Evolutionary conservation across 2,329 filamentous ascomycete genomes (phyloP).

Genomic region (Ophiostoma pallidulum): DNA sequence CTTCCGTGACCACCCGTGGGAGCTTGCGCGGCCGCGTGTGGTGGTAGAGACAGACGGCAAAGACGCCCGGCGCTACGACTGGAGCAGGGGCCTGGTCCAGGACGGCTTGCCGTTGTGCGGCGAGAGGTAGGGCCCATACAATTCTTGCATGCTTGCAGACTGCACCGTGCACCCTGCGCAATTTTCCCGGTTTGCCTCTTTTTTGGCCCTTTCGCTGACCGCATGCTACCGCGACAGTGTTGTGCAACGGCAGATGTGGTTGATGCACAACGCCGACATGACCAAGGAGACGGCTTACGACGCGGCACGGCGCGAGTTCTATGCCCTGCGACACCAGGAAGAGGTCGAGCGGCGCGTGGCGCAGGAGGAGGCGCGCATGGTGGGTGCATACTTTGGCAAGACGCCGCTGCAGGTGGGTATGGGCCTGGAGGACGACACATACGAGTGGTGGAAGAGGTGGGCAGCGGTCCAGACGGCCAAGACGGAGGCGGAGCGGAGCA

Average conservation of each 20-base stretch:
- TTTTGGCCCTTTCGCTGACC: neutral
- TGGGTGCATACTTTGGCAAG: slow-evolving; percentile 84
- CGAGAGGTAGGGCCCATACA: slow-evolving; percentile 76
- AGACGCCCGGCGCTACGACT: slow-evolving; percentile 67
- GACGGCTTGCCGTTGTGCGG: slow-evolving; percentile 68
- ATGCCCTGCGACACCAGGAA: slow-evolving; percentile 68
- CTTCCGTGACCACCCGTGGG: slow-evolving; percentile 94
- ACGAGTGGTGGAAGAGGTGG: slow-evolving; percentile 80
- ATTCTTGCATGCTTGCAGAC: slow-evolving; percentile 4
- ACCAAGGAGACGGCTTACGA: slow-evolving; percentile 70
- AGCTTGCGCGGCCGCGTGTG: slow-evolving; percentile 78
- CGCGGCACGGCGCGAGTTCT: slow-evolving; percentile 79
- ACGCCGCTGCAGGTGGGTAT: slow-evolving; percentile 66
- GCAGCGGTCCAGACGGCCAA: slow-evolving; percentile 43
- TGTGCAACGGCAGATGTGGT: slow-evolving; percentile 80
- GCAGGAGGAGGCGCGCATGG: slow-evolving; percentile 74
- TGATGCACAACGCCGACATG: slow-evolving; percentile 59
- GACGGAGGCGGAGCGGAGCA: slow-evolving; percentile 30
- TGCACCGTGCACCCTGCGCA: too few species aligned
- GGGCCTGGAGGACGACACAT: slow-evolving; percentile 69
- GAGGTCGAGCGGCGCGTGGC: slow-evolving; percentile 78
- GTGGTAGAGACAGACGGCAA: slow-evolving; percentile 79
- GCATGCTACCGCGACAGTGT: slow-evolving; percentile 55
- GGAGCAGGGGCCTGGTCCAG: slow-evolving; percentile 67
- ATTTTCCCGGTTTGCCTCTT: neutral